Evolutionary conservation across 164 flowering plant species (phyloP).

Genomic region (Houttuynia cordata): DNA sequence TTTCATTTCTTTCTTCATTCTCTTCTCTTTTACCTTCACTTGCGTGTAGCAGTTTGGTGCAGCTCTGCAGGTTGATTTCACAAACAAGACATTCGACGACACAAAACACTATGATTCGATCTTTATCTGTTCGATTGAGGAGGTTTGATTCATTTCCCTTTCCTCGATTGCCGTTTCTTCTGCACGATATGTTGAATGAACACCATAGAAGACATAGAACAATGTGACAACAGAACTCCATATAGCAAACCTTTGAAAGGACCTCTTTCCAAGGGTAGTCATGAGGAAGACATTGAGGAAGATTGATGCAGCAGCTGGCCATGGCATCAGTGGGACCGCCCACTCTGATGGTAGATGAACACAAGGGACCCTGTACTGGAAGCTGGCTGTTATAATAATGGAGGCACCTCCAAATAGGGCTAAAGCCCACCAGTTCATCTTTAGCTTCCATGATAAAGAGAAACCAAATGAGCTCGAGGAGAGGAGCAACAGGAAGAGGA

Average conservation of each 20-base stretch:
- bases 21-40: not conserved
- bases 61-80: too few relatives aligned
- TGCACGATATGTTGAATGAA: conserved; percentile 60
- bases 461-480: conserved; percentile 42
- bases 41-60: too few relatives aligned
- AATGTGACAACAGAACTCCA: conserved; percentile 46
- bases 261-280: conserved; percentile 30
- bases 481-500: conserved; percentile 54
- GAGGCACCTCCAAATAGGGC: conserved; percentile 30
- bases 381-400: conserved; percentile 30
- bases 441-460: conserved; percentile 52
- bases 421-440: conserved; percentile 34
- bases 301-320: conserved; percentile 67
- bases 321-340: conserved; percentile 82
- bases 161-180: conserved; percentile 33
- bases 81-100: too few relatives aligned
- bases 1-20: not conserved
- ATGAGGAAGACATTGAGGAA: conserved; percentile 69
- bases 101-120: conserved; percentile 12
- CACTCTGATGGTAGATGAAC: conserved; percentile 18
- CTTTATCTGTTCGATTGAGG: conserved; percentile 29
- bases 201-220: conserved; percentile 69
- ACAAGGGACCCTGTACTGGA: conserved; percentile 28
- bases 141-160: conserved; percentile 13
- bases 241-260: conserved; percentile 59